A percentile compares a stretch with the other conserved stretches of the same genome.
These are phyloP conservation scores for Clavispora asparagi DNA, from an alignment of 805 yeast species.

Conservation along the genomic window DNA sequence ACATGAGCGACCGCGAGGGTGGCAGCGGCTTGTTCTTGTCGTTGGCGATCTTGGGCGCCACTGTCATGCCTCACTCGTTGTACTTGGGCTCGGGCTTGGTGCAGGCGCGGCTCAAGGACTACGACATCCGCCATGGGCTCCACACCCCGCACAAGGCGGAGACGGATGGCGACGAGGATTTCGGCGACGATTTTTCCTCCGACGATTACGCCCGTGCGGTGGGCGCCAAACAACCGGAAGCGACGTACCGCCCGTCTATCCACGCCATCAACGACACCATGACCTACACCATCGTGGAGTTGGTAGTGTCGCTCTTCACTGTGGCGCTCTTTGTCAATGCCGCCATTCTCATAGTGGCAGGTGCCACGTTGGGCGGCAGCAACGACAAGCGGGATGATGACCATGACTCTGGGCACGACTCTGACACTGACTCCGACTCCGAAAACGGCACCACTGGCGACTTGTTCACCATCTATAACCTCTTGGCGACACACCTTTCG, in stretches of 20 bases:
- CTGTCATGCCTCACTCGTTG: constrained; percentile 91
- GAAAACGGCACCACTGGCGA: constrained; percentile 56
- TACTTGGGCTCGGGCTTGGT: constrained; percentile 84
- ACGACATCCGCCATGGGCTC: constrained; percentile 60
- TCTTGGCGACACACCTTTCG: constrained; percentile 65
- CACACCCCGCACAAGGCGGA: constrained; percentile 26
- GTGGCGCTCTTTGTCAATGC: constrained; percentile 92
- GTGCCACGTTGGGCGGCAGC: constrained; percentile 60
- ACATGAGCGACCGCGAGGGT: constrained; percentile 16
- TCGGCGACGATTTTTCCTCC: background rate
- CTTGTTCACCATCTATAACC: constrained; percentile 69
- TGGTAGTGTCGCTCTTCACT: constrained; percentile 73
- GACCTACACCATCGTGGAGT: constrained; percentile 76
- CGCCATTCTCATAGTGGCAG: constrained; percentile 86
- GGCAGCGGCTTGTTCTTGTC: constrained; percentile 64
- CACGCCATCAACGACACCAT: constrained; percentile 77
- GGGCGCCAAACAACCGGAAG: constrained; percentile 23
- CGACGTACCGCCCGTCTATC: constrained; percentile 62
- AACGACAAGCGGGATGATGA: constrained; percentile 14
- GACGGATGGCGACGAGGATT: background rate
- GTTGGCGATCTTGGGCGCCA: constrained; percentile 85
- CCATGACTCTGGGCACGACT: constrained; percentile 12
- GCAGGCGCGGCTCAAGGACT: constrained; percentile 76
- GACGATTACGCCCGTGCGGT: constrained; percentile 7
- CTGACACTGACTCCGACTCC: constrained; percentile 14